Base-by-base conservation (phyloP, 257 asterid genomes). In the Lavandula angustifolia region DNA sequence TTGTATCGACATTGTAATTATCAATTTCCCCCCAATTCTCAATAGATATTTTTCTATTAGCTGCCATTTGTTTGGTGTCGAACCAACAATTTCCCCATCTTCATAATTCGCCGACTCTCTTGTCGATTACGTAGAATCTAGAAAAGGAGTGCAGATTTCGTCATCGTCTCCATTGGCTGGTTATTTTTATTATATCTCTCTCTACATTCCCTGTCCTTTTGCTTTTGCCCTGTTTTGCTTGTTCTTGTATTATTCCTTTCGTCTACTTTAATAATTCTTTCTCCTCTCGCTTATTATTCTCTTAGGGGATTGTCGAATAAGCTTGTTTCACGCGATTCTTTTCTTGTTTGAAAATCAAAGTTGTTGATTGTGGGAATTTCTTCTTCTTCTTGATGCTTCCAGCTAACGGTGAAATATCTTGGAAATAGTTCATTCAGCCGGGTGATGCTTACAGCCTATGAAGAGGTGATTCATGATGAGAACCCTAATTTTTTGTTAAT, bases 381-480 rank as follows among this genome's bases (percentile, higher is more conserved):
- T 56, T 33, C 12, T 56, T 33, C 13, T 51, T 47, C 44, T 62
- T 57, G 53, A 55, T 62, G 34, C 5, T 35, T 47, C 44, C 82
- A 79, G 85, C 69, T 67, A 62, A 64, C 59, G 69, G 54, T 67
- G 59, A 53, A 74, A 70, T 78, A 22, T 22, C 60, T 65, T 69
- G 81, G 82, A 69, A 81, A 59, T 18, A 60, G 60, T 64, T 60
- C 75, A 53, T 76, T 69, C 42, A 72, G 69, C 68, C 67, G 32
- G 64, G 72, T 66, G 76, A 50, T 62, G 77, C 77, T 57, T 67
- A 58, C 79, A 78, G 85, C 75, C 48, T 54, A 54, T 64, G 40
- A 62, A 46, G 62, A 72, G 63, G 52, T 64, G 72, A 68, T 62
- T 43, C 68, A 79, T 76, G 81, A 87, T 82, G 92, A 85, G 91